These are phyloP conservation scores for Solanum peruvianum DNA, from an alignment of 257 asterid genomes.

Conservation along the genomic window DNA sequence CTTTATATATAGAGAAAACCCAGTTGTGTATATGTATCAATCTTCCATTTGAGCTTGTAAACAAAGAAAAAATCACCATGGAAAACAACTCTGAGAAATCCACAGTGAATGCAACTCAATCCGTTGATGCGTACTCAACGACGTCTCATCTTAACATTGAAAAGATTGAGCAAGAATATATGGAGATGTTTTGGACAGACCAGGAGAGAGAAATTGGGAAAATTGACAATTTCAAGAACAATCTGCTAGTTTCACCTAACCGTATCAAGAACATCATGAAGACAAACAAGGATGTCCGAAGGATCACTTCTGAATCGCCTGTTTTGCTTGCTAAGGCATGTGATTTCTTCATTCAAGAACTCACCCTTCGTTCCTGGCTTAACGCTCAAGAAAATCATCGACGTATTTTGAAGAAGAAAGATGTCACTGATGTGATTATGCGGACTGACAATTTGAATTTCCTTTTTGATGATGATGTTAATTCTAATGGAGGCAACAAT, in stretches of 20 bases:
- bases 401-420: not conserved
- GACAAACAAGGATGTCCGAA: conserved; percentile 75
- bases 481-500: too few relatives aligned
- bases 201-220: too few relatives aligned
- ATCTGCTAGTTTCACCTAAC: conserved; percentile 48
- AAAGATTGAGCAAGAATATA: conserved; percentile 24
- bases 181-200: conserved; percentile 42
- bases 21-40: not conserved
- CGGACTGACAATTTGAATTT: too few relatives aligned
- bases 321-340: conserved; percentile 80
- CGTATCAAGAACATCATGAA: conserved; percentile 91
- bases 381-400: conserved; percentile 65
- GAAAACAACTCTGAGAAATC: not conserved
- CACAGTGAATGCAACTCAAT: not conserved
- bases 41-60: not conserved
- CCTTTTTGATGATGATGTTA: too few relatives aligned
- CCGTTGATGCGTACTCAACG: too few relatives aligned
- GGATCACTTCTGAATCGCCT: conserved; percentile 84
- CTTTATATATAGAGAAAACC: not conserved
- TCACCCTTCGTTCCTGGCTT: conserved; percentile 80
- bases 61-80: not conserved
- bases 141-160: too few relatives aligned
- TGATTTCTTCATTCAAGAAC: conserved; percentile 80
- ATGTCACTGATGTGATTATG: not conserved
- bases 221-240: conserved; percentile 60